Base-by-base conservation (phyloP, 805 yeast genomes). In the Candida saitoana region DNA sequence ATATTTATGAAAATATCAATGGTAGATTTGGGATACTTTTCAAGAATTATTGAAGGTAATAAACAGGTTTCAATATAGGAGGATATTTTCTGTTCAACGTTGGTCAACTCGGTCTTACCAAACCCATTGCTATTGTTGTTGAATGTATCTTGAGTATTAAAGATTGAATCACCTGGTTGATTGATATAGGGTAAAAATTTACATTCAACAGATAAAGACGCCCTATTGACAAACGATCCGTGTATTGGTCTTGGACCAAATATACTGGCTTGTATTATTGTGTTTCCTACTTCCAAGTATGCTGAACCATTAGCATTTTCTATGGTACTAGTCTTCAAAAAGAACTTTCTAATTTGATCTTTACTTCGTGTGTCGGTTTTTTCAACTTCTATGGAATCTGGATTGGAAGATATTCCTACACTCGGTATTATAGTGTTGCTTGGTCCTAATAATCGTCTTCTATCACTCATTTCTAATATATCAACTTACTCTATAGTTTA, bases 241-340 rank as follows among this genome's bases (percentile, higher is more conserved):
- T 86, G 71, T 46, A 78, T 80, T 5, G 98, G 96, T 49, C 89
- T 73, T 3, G 98, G 98, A 0, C 98, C 98, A 61, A 81, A 86
- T 0, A 91, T 81, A 3, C 88, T 74, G 1, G 84, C 83, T 41
- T 82, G 77, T 4, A 88, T 62, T 36, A 80, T 75, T 18, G 77
- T 76, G 18, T 77, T 72, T 24, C 77, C 85, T 0, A 71, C 65
- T 59, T 90, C 97, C 16, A 87, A 56, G 50, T 84, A 86, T 2
- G 95, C 76, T 16, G 96, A 87, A 2, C 98, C 97, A 53, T 80
- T 81, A 41, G 89, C 81, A 53, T 84, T 84, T 25, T 78, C 73
- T 25, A 85, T 73, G 27, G 82, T 64, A 4, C 87, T 87, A 5
- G 84, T 78, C 51, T 80, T 73, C 25, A 83, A 61, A 63, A 74